Conservation (phyloP, 495 filamentous ascomycete species). For the Coniosporium apollinis region DNA sequence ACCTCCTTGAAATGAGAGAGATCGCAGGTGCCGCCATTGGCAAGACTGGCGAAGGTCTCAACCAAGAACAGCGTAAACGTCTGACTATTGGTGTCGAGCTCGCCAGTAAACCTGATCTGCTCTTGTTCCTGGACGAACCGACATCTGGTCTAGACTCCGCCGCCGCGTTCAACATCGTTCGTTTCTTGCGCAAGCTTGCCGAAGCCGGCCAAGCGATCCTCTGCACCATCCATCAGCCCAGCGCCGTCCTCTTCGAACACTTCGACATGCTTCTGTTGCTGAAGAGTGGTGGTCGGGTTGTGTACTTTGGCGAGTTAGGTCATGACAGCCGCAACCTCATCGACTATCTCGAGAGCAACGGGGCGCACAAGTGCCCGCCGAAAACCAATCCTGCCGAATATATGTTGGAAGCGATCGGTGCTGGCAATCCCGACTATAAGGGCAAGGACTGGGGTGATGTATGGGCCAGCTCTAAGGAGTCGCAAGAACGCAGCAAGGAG, state of each 20-base stretch:
- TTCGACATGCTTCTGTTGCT: slow-evolving; percentile 59
- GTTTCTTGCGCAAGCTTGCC: slow-evolving; percentile 48
- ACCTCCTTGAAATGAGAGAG: slow-evolving; percentile 16
- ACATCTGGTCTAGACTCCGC: slow-evolving; percentile 53
- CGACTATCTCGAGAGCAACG: slow-evolving; percentile 46
- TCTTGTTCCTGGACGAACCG: slow-evolving; percentile 66
- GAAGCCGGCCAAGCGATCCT: slow-evolving; percentile 49
- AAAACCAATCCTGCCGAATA: slow-evolving; percentile 50
- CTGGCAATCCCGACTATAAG: slow-evolving; percentile 44
- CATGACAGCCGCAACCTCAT: slow-evolving; percentile 37
- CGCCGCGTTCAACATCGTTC: slow-evolving; percentile 46
- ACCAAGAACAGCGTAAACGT: slow-evolving; percentile 45
- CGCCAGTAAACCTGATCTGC: slow-evolving; percentile 44
- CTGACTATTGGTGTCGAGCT: slow-evolving; percentile 55
- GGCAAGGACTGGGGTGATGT: slow-evolving; percentile 46
- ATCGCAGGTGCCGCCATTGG: slow-evolving; percentile 39
- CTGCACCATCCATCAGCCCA: slow-evolving; percentile 67
- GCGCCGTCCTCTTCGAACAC: slow-evolving; percentile 50
- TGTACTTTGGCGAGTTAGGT: slow-evolving; percentile 53
- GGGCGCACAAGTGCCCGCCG: slow-evolving; percentile 38
- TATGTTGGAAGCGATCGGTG: slow-evolving; percentile 51
- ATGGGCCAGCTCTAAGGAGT: slow-evolving; percentile 34
- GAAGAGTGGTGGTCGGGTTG: slow-evolving; percentile 48
- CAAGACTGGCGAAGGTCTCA: slow-evolving; percentile 33
- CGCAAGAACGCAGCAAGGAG: slow-evolving; percentile 12